Percentiles rank a stretch among this genome's conserved stretches.
phyloP scores from a whole-genome alignment of 306 rosid species.

The Lathyrus aphaca region DNA sequence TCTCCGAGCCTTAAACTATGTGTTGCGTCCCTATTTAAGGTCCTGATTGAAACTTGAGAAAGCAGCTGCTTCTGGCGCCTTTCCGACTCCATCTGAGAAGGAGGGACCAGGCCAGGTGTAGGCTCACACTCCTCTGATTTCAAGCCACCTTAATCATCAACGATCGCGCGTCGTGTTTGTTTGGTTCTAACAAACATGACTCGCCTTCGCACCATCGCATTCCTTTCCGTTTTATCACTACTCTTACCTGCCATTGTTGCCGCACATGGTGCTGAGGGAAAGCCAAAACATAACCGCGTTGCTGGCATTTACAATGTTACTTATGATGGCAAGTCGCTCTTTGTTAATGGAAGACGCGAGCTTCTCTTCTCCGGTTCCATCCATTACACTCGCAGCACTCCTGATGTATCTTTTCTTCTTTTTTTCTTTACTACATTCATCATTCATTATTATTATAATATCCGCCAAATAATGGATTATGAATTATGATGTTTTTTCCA shows the following conservation, averaged over 20 bases:
- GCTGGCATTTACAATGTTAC: conserved; percentile 39
- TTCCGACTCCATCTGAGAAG: conserved; percentile 31
- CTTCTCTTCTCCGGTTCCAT: conserved; percentile 83
- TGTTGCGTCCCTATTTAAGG: neutral
- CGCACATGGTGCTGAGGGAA: neutral
- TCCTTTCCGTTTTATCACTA: conserved; percentile 32
- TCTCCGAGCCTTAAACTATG: neutral
- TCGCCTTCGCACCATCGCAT: conserved; percentile 5
- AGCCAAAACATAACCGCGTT: neutral
- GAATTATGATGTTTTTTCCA: conserved; percentile 18
- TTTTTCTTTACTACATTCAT: neutral
- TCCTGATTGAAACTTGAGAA: neutral
- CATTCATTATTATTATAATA: neutral
- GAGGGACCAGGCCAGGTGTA: conserved; percentile 17
- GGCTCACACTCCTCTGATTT: neutral
- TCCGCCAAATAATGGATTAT: neutral
- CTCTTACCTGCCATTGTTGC: conserved; percentile 25
- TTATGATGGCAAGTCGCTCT: conserved; percentile 54
- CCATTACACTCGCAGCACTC: conserved; percentile 83
- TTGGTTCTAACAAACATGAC: neutral
- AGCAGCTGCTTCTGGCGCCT: conserved; percentile 41
- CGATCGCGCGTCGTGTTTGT: neutral
- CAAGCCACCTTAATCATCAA: neutral
- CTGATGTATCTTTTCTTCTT: conserved; percentile 41
- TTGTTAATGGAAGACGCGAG: conserved; percentile 60